These are phyloP conservation scores for Peltaster fructicola DNA, from an alignment of 2,329 filamentous ascomycete genomes.

Conservation along the genomic window DNA sequence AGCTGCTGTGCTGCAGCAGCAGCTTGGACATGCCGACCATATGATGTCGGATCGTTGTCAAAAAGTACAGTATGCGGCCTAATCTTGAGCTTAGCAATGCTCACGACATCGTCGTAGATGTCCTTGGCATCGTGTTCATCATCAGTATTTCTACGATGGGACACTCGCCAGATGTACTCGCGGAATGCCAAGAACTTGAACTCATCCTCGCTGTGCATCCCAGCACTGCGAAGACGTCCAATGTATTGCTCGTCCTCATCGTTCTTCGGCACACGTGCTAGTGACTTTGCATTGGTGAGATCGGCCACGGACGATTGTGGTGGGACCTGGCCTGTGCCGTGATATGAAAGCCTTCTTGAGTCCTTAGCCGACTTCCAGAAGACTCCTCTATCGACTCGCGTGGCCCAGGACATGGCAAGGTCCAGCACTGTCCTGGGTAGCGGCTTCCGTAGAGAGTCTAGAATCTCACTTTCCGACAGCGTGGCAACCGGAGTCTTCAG, in stretches of 20 bases:
- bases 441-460: conserved; percentile 71
- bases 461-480: conserved; percentile 53
- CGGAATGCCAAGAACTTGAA: conserved; percentile 70
- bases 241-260: conserved; percentile 94
- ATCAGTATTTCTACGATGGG: conserved; percentile 48
- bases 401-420: conserved; percentile 68
- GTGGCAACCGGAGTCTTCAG: conserved; percentile 54
- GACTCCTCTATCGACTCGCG: conserved; percentile 47
- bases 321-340: conserved; percentile 32
- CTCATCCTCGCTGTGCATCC: conserved; percentile 69
- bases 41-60: conserved; percentile 50
- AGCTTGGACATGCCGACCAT: conserved; percentile 19
- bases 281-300: conserved; percentile 34
- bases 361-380: conserved; percentile 74
- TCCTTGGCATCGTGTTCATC: conserved; percentile 24
- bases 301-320: conserved; percentile 40
- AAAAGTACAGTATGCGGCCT: conserved; percentile 85
- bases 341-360: conserved; percentile 46
- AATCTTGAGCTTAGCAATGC: conserved; percentile 57
- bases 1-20: conserved; percentile 5
- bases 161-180: conserved; percentile 82
- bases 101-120: conserved; percentile 50
- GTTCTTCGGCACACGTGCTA: conserved; percentile 53
- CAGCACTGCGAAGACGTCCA: conserved; percentile 65
- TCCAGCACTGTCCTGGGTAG: conserved; percentile 68